Base-by-base conservation (phyloP, 2,329 filamentous ascomycete genomes). In the Dendrostoma leiphaemia region DNA sequence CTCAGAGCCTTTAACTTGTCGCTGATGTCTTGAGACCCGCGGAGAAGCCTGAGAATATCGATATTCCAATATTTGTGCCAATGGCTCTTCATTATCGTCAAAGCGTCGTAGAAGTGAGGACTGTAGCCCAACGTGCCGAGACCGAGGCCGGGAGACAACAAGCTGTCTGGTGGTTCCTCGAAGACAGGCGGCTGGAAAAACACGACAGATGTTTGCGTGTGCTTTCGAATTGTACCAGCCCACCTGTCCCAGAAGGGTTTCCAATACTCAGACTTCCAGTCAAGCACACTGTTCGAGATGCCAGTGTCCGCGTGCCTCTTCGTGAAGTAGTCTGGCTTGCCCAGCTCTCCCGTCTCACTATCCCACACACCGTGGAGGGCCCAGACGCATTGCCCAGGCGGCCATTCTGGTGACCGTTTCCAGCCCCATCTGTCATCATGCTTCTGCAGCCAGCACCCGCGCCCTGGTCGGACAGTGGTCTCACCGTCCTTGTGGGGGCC, bases 51-150 rank as follows among this genome's bases (percentile, higher is more conserved):
- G 3, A 64, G 53, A 2, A 64, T 57, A 38, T 64, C 62, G 24
- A 61, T 58, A 45, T 64, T 63, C 60, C 61, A 64, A 34, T 54
- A 40, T 48, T 54, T 60, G 48, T 64, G 59, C 62, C 61, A 64
- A 23, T 62, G 62, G 23, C 56, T 46, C 32, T 56, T 61, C 62
- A 63, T 62, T 13, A 64, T 45, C 5, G 62, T 64, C 10, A 64
- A 46, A 3, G 59, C 60, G 41, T 64, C 62, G 48, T 64, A 64
- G 54, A 61, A 64, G 38, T 64, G 62, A 3, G 61, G 61, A 32
- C 59, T 60, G 56, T 62, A 62, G 6, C 58, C 60, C 43, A 56
- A 55, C 7, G 59, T 28, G 4, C 29, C 45, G 28, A 35, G 8
- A 12, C 21, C 19, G 5, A 45, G 28, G 23, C 38, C 34, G 37